Conservation (phyloP, 2,329 filamentous ascomycete genomes). For the Aspergillus sp. region DNA sequence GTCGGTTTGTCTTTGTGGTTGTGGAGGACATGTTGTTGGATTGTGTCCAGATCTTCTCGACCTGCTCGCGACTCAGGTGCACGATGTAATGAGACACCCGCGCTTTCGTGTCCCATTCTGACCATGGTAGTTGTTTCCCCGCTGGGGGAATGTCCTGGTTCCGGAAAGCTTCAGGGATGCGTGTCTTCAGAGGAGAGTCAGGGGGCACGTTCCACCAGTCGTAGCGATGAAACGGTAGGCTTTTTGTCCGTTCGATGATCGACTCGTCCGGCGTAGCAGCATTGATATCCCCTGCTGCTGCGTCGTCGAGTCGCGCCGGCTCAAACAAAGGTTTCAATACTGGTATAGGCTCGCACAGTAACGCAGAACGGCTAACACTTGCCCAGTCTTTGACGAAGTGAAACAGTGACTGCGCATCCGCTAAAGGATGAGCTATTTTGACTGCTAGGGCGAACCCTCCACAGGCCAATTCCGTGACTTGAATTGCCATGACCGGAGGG, state of each 20-base stretch:
- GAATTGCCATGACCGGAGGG: conserved; percentile 39
- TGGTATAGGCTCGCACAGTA: background rate
- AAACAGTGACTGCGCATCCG: conserved; percentile 48
- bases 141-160: conserved; percentile 32
- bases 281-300: conserved; percentile 29
- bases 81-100: conserved; percentile 38
- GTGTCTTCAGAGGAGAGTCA: conserved; percentile 11
- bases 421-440: conserved; percentile 48
- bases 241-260: conserved; percentile 25
- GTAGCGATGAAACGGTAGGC: conserved; percentile 49
- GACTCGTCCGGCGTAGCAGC: conserved; percentile 25
- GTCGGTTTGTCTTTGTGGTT: background rate
- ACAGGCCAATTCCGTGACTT: conserved; percentile 45
- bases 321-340: conserved; percentile 40
- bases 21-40: conserved; percentile 9
- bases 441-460: conserved; percentile 47
- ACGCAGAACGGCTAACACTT: conserved; percentile 24
- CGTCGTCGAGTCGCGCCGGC: conserved; percentile 42
- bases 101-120: conserved; percentile 42
- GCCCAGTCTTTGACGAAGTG: conserved; percentile 50
- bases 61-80: conserved; percentile 40
- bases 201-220: conserved; percentile 47
- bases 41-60: conserved; percentile 37
- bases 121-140: conserved; percentile 41
- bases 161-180: conserved; percentile 15